A percentile compares a stretch with the other conserved stretches of the same genome.
Evolutionary conservation across 768 basidiomycete species (phyloP).

Genomic region (Lentinus brumalis): DNA sequence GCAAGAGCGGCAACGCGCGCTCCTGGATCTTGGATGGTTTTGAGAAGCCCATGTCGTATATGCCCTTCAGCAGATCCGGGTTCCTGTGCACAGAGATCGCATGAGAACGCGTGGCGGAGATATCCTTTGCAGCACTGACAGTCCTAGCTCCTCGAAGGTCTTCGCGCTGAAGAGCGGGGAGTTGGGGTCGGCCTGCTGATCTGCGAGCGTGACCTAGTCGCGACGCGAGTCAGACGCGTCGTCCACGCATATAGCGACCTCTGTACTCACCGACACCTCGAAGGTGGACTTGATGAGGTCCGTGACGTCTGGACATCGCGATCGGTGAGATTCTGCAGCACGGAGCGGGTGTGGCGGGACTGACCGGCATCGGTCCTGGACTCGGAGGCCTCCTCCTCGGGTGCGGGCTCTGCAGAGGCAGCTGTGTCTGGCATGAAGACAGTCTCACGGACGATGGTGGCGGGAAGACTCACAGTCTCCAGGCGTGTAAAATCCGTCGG

Average conservation of each 20-base stretch:
- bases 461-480: conserved; percentile 24
- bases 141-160: conserved; percentile 91
- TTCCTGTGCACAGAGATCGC: conserved; percentile 48
- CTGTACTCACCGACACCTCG: conserved; percentile 69
- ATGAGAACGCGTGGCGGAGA: conserved; percentile 59
- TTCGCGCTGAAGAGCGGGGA: conserved; percentile 95
- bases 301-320: conserved; percentile 7
- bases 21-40: conserved; percentile 99
- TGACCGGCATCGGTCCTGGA: conserved; percentile 16
- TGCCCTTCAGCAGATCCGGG: conserved; percentile 86
- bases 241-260: not conserved
- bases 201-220: conserved; percentile 87
- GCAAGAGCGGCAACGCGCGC: conserved; percentile 88
- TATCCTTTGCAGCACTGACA: conserved; percentile 70
- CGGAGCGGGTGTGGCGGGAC: not conserved
- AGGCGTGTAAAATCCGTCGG: conserved; percentile 76
- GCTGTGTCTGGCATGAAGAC: conserved; percentile 8
- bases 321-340: not conserved
- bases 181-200: conserved; percentile 93
- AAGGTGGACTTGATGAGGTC: conserved; percentile 81
- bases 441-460: not conserved
- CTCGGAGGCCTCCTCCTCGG: conserved; percentile 1
- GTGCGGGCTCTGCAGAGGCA: conserved; percentile 4
- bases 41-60: conserved; percentile 94
- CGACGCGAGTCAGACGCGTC: conserved; percentile 13